Percentiles rank a stretch among this genome's conserved stretches.
phyloP scores from a whole-genome alignment of 108 stramenopile species.

The Cyclotella kingstonii region DNA sequence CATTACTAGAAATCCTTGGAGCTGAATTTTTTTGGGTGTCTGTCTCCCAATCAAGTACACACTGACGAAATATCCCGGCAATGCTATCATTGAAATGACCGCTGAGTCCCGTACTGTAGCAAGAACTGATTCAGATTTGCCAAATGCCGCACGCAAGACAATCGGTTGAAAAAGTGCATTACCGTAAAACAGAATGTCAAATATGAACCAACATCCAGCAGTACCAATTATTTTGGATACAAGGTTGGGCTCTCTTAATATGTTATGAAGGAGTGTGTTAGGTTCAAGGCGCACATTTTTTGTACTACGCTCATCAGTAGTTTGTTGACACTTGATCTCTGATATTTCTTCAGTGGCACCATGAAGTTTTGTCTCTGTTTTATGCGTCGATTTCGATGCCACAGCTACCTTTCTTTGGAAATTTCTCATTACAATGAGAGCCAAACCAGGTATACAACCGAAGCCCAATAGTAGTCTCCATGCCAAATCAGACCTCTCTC shows the following conservation, averaged over 20 bases:
- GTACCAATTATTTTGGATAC: slow-evolving; percentile 68
- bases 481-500: slow-evolving; percentile 53
- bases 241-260: slow-evolving; percentile 62
- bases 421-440: slow-evolving; percentile 47
- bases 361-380: neutral
- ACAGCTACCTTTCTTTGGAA: neutral
- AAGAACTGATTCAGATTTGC: slow-evolving; percentile 41
- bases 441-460: slow-evolving; percentile 73
- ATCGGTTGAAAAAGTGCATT: slow-evolving; percentile 86
- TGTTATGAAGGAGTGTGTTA: slow-evolving; percentile 25
- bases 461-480: slow-evolving; percentile 74
- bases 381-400: neutral
- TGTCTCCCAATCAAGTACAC: slow-evolving; percentile 66
- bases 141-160: slow-evolving; percentile 83
- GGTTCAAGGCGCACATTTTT: slow-evolving; percentile 19
- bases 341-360: slow-evolving; percentile 1
- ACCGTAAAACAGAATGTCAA: slow-evolving; percentile 88
- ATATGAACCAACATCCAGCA: slow-evolving; percentile 82
- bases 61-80: slow-evolving; percentile 67
- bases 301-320: neutral
- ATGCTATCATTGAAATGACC: slow-evolving; percentile 41
- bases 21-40: slow-evolving; percentile 76
- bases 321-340: neutral
- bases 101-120: slow-evolving; percentile 40
- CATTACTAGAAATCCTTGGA: slow-evolving; percentile 86